Conservation (phyloP, 2,329 filamentous ascomycete species). For the Colletotrichum nymphaeae region DNA sequence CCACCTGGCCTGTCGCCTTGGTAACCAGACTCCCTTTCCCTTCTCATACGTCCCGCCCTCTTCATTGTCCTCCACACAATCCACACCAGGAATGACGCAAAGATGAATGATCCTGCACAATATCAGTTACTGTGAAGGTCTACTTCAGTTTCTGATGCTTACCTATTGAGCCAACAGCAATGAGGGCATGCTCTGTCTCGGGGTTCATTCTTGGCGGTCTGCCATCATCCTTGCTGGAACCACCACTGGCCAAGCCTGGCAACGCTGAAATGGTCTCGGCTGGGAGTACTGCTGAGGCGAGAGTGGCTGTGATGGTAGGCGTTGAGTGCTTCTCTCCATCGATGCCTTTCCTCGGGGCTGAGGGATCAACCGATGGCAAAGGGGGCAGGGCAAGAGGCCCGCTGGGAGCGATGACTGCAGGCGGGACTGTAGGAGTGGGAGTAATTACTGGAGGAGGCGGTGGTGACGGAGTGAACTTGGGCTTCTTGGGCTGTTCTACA, state of each 20-base stretch:
- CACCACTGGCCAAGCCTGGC: constrained; percentile 21
- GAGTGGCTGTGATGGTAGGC: constrained; percentile 29
- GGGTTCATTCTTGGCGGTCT: constrained; percentile 38
- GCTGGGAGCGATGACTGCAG: background rate
- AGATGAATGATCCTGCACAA: constrained; percentile 55
- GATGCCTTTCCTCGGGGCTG: constrained; percentile 30
- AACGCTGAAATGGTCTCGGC: constrained; percentile 28
- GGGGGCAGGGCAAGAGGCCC: constrained; percentile 10
- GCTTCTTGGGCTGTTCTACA: background rate
- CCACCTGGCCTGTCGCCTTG: constrained; percentile 39
- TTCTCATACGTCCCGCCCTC: constrained; percentile 48
- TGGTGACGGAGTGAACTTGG: background rate
- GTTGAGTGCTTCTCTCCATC: constrained; percentile 6
- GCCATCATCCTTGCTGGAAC: constrained; percentile 17
- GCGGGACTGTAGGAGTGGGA: background rate
- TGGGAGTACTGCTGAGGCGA: constrained; percentile 21
- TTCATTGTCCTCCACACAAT: constrained; percentile 56
- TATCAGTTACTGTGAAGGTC: background rate
- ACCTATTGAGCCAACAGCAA: constrained; percentile 50
- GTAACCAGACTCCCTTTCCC: constrained; percentile 35
- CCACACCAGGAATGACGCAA: constrained; percentile 58
- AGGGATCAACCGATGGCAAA: constrained; percentile 27
- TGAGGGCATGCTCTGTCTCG: constrained; percentile 46
- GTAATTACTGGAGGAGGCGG: background rate
- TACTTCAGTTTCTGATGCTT: constrained; percentile 9